Base-by-base conservation (phyloP, 2,329 filamentous ascomycete species). In the Westerdykella ornata region DNA sequence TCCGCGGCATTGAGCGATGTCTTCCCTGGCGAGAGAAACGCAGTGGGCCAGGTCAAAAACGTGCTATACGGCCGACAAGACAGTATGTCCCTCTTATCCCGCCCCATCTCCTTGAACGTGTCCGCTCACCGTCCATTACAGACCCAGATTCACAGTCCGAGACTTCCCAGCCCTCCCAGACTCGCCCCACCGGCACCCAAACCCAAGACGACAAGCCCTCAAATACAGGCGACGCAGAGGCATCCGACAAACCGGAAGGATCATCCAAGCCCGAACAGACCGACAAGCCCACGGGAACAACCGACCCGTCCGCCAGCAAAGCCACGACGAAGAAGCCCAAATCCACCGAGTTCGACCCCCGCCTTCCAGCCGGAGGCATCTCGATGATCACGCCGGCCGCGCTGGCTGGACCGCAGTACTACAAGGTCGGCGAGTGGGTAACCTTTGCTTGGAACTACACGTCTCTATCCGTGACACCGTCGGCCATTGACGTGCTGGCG, bases 401-500 rank as follows among this genome's bases (percentile, higher is more conserved):
- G 7, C 59, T 66, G 6, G 68, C 69, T 7, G 68, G 72, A 13
- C 66, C 72, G 4, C 72, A 74, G 41, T 83, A 77, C 65, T 82
- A 80, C 71, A 83, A 81, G 61, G 75, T 83, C 50, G 77, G 77
- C 14, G 71, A 82, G 34, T 72, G 69, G 44, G 67, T 82, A 20
- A 82, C 80, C 0, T 81, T 84, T 51, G 74, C 70, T 15, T 84
- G 81, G 80, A 84, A 84, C 63, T 84, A 82, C 64, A 84, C 81
- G 12, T 80, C 76, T 9, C 66, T 84, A 17, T 72, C 69, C 15
- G 69, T 75, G 14, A 78, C 76, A 0, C 81, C 81, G 0, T 69
- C 71, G 1, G 72, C 71, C 33, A 68, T 84, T 52, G 78, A 84
- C 51, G 72, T 84, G 29, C 64, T 82, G 33, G 80, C 81, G 1